Evolutionary conservation across 768 basidiomycete genomes (phyloP).

Genomic region (Xerocomus potaroensis): DNA sequence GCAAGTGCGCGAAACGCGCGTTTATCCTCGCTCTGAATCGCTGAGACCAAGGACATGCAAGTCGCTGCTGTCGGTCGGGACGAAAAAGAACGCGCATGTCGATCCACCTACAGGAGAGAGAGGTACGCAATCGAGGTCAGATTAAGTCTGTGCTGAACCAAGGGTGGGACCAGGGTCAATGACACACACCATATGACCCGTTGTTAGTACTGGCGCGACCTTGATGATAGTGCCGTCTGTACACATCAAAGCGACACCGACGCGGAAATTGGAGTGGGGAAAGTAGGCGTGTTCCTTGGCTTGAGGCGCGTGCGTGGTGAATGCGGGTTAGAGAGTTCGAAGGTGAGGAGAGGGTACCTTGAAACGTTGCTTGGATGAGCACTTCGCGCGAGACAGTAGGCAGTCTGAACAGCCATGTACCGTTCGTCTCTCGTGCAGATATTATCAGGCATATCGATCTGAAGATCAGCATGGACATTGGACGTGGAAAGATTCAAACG

Average conservation of each 20-base stretch:
- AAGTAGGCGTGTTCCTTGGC: constrained; percentile 70
- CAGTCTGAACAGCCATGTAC: too few relatives aligned
- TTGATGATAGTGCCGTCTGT: constrained; percentile 67
- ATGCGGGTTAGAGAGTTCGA: neutral
- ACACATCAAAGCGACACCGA: constrained; percentile 80
- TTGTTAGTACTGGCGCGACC: constrained; percentile 92
- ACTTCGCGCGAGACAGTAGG: constrained; percentile 41
- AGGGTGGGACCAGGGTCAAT: neutral
- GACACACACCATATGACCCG: constrained; percentile 72
- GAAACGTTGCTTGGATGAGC: constrained; percentile 55
- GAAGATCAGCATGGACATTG: too few relatives aligned
- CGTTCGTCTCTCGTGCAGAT: too few relatives aligned
- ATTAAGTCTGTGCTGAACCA: neutral
- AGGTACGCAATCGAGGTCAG: neutral
- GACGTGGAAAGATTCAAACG: too few relatives aligned
- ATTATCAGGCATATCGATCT: too few relatives aligned
- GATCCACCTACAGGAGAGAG: constrained; percentile 66
- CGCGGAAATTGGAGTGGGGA: constrained; percentile 87
- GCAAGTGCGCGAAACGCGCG: constrained; percentile 70
- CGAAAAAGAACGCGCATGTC: constrained; percentile 59
- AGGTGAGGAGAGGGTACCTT: constrained; percentile 39
- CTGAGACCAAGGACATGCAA: too few relatives aligned
- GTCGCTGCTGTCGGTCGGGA: too few relatives aligned
- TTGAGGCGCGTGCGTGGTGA: constrained; percentile 24
- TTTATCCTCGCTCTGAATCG: constrained; percentile 67